phyloP scores from a whole-genome alignment of 1,139 yeast species.

The Saccharomyces hybrid region DNA sequence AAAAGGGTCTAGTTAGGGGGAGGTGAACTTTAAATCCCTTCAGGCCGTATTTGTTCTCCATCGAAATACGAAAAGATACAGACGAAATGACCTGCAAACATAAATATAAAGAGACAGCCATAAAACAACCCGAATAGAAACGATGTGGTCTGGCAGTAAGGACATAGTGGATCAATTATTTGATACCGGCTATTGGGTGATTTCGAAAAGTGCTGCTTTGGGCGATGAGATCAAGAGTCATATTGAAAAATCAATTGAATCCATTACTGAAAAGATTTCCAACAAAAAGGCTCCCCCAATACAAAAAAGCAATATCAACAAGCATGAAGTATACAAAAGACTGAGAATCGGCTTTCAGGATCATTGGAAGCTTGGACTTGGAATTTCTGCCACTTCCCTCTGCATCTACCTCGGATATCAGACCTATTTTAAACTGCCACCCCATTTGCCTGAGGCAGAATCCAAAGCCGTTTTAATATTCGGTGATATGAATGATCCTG shows the following conservation, averaged over 20 bases:
- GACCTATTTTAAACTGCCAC: constrained; percentile 12
- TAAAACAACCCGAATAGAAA: not conserved
- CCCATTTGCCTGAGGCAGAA: constrained; percentile 18
- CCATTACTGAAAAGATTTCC: not conserved
- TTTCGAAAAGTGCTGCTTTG: not conserved
- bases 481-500: constrained; percentile 32
- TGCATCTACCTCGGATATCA: constrained; percentile 15
- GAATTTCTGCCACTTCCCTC: constrained; percentile 14
- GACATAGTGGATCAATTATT: constrained; percentile 9
- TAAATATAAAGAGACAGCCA: not conserved
- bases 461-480: constrained; percentile 24
- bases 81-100: not conserved
- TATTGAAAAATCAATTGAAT: constrained; percentile 1
- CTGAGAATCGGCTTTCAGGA: not conserved
- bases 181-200: constrained; percentile 4
- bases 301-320: not conserved
- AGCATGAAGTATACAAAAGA: not conserved
- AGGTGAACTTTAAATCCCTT: not conserved
- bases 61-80: not conserved
- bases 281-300: not conserved
- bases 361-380: constrained; percentile 12
- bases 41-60: not conserved
- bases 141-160: not conserved
- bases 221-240: constrained; percentile 3
- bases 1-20: not conserved